Percentiles rank a stretch among this genome's conserved stretches.
These are phyloP conservation scores for Tilletia caries DNA, from an alignment of 1,284 basidiomycete genomes.

Conservation along the genomic window DNA sequence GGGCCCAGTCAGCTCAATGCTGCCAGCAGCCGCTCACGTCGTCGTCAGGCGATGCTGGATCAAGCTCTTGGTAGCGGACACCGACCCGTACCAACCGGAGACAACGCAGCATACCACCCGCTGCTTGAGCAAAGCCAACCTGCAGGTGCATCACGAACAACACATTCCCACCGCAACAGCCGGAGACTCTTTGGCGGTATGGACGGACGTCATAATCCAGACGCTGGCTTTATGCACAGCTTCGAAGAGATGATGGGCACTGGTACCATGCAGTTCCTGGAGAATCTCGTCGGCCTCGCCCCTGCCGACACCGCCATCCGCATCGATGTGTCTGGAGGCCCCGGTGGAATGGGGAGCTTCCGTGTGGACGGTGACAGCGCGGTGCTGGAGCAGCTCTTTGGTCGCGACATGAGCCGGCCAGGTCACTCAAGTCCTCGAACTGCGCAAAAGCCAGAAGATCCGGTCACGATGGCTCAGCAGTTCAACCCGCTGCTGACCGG, in stretches of 20 bases:
- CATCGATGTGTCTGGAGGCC: conserved; percentile 39
- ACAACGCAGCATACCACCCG: conserved; percentile 5
- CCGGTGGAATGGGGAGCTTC: conserved; percentile 29
- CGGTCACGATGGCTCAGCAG: conserved; percentile 50
- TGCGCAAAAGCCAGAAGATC: conserved; percentile 28
- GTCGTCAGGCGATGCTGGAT: background rate
- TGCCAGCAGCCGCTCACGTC: conserved; percentile 1
- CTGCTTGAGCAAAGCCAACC: background rate
- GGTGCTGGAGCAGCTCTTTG: background rate
- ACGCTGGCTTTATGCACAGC: conserved; percentile 60
- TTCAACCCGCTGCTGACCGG: conserved; percentile 70
- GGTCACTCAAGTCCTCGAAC: conserved; percentile 1
- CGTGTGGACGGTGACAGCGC: conserved; percentile 32
- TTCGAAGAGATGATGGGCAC: conserved; percentile 79
- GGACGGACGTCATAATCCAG: background rate
- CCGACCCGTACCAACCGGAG: background rate
- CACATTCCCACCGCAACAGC: conserved; percentile 14
- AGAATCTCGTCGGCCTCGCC: conserved; percentile 62
- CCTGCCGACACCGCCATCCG: conserved; percentile 33
- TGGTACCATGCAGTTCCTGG: conserved; percentile 76
- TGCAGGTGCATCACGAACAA: background rate
- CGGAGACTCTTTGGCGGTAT: conserved; percentile 8
- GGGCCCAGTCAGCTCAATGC: background rate
- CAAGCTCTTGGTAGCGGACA: background rate
- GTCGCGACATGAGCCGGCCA: conserved; percentile 10